phyloP scores from a whole-genome alignment of 306 rosid genomes.

The Lupinus albus region DNA sequence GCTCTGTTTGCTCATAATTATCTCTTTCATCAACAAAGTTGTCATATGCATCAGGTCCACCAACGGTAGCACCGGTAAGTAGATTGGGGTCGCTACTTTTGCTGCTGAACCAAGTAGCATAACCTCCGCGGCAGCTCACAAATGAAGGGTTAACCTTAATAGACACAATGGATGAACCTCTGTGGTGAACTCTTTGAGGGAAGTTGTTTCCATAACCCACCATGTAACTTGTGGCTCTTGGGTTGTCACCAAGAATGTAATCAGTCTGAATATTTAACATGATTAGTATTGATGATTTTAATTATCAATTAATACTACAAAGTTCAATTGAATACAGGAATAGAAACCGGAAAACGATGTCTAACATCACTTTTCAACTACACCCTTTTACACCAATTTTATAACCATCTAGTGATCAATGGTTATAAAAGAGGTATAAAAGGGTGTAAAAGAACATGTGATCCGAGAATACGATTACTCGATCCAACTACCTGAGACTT shows the following conservation, averaged over 20 bases:
- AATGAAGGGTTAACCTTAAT: slow-evolving; percentile 71
- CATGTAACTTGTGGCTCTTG: slow-evolving; percentile 93
- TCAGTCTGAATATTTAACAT: slow-evolving; percentile 64
- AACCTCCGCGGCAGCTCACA: slow-evolving; percentile 88
- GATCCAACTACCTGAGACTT: slow-evolving; percentile 69
- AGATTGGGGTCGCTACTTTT: slow-evolving; percentile 81
- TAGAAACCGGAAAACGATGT: too few relatives aligned
- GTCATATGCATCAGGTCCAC: slow-evolving; percentile 98
- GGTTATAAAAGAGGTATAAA: too few relatives aligned
- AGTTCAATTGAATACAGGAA: not conserved
- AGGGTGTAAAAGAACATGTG: too few relatives aligned
- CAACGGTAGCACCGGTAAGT: slow-evolving; percentile 87
- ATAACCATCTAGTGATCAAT: too few relatives aligned
- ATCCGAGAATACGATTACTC: too few relatives aligned
- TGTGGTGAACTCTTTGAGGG: slow-evolving; percentile 88
- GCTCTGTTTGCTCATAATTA: slow-evolving; percentile 94
- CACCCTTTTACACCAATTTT: too few relatives aligned
- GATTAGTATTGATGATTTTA: not conserved
- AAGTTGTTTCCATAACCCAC: slow-evolving; percentile 90
- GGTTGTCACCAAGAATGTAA: slow-evolving; percentile 94
- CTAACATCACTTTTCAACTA: too few relatives aligned
- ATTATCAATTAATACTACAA: not conserved
- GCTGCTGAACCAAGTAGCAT: slow-evolving; percentile 83
- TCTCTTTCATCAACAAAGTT: slow-evolving; percentile 95
- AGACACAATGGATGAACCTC: slow-evolving; percentile 94